Percentiles rank a stretch among this genome's conserved stretches.
Evolutionary conservation across 768 basidiomycete species (phyloP).

Genomic region (Lentinula aciculospora): DNA sequence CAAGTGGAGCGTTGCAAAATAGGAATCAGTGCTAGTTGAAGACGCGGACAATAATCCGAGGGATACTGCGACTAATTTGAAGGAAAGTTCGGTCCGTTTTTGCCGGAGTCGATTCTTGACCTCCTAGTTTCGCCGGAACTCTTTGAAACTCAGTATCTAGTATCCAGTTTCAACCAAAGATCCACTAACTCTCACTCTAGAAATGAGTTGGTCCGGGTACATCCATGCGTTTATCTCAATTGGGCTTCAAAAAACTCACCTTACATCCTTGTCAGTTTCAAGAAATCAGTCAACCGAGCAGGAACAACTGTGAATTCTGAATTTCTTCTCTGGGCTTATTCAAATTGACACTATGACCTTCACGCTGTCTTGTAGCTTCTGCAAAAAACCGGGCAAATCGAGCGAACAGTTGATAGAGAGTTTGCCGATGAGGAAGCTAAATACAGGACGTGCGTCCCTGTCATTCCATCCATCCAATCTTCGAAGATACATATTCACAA

Average conservation of each 20-base stretch:
- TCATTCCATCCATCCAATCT: neutral
- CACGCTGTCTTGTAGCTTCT: slow-evolving; percentile 50
- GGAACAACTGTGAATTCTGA: slow-evolving; percentile 71
- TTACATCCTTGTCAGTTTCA: slow-evolving; percentile 51
- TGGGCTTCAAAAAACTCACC: neutral
- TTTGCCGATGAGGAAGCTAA: slow-evolving; percentile 91
- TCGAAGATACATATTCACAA: slow-evolving; percentile 4
- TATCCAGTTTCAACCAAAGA: no score
- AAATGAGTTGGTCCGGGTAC: slow-evolving; percentile 53
- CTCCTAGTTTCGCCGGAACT: no score
- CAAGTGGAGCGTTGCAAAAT: no score
- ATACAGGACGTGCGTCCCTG: slow-evolving; percentile 69
- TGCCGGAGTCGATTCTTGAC: no score
- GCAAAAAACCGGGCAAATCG: slow-evolving; percentile 98
- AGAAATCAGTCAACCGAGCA: slow-evolving; percentile 88
- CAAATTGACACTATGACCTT: slow-evolving; percentile 2
- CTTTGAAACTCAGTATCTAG: no score
- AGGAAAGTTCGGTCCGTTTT: no score
- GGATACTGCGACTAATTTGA: no score
- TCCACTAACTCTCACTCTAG: no score
- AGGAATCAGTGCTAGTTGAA: no score
- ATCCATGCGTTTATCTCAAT: slow-evolving; percentile 7
- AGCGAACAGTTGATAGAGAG: slow-evolving; percentile 90
- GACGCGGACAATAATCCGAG: no score
- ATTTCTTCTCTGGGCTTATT: slow-evolving; percentile 9